Evolutionary conservation across 1,284 basidiomycete species (phyloP).

Genomic region (Moniliophthora roreri): DNA sequence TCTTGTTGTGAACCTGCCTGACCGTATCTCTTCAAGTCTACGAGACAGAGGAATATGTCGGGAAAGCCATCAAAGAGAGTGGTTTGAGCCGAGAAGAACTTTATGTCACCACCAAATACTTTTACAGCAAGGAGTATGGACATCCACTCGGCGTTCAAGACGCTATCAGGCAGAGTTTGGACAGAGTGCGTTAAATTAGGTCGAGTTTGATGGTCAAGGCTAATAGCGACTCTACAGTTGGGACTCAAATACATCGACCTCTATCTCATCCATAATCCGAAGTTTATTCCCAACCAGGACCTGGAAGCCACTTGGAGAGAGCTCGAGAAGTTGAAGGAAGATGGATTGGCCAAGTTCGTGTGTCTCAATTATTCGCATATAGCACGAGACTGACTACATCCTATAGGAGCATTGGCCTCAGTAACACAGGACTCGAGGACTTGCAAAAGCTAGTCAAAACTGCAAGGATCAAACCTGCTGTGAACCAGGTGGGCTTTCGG

Average conservation of each 20-base stretch:
- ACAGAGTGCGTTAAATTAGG: slow-evolving; percentile 28
- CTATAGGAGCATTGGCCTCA: slow-evolving; percentile 76
- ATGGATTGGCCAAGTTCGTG: slow-evolving; percentile 58
- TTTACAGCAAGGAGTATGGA: slow-evolving; percentile 25
- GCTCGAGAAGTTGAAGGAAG: slow-evolving; percentile 63
- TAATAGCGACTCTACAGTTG: slow-evolving; percentile 39
- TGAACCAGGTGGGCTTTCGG: slow-evolving; percentile 61
- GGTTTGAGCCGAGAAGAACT: slow-evolving; percentile 47
- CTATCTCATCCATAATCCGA: slow-evolving; percentile 67
- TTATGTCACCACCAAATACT: slow-evolving; percentile 61
- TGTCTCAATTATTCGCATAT: background rate
- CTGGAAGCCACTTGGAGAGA: slow-evolving; percentile 61
- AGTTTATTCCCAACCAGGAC: slow-evolving; percentile 36
- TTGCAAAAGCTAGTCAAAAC: slow-evolving; percentile 58
- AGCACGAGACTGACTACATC: background rate
- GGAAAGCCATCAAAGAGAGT: slow-evolving; percentile 48
- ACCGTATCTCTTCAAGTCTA: slow-evolving; percentile 36
- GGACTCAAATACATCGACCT: slow-evolving; percentile 70
- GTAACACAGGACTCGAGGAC: slow-evolving; percentile 65
- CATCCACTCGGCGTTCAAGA: slow-evolving; percentile 21
- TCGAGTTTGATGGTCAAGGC: background rate
- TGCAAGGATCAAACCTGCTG: slow-evolving; percentile 65
- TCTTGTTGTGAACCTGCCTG: slow-evolving; percentile 1
- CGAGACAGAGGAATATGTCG: slow-evolving; percentile 50
- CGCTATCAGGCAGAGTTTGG: slow-evolving; percentile 36